Base-by-base conservation (phyloP, 441 rosid genomes). In the Croton laevigatus region DNA sequence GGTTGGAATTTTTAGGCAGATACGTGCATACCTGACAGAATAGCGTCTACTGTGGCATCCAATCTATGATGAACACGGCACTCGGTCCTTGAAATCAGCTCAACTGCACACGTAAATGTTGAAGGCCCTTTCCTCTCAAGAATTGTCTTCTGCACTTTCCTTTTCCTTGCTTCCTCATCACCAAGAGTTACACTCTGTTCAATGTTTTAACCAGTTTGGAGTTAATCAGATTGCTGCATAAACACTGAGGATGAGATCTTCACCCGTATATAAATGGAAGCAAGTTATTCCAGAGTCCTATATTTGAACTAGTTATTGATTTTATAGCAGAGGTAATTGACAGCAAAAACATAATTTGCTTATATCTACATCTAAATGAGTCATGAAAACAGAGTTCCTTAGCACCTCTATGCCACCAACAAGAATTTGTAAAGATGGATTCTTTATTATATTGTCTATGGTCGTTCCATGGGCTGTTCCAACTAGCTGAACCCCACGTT, bases 391-490 rank as follows among this genome's bases (percentile, higher is more conserved):
- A 45, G 20, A 67, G 59, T 61, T 36, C 42, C 60, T 34, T 64
- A 57, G 71, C 76, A 88, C 98, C 98, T 91, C 95, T 63, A 94
- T 87, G 81, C 98, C 95, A 67, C 98, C 97, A 14, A 94, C 88
- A 73, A 91, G 97, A 71, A 84, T 85, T 79, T 91, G 97, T 69
- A 94, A 77, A 70, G 95, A 94, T 40, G 98, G 98, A 74, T 91
- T 94, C 79, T 91, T 94, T 38, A 94, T 88, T 72, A 91, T 82
- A 81, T 79, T 94, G 72, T 94, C 97, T 70, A 94, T 91, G 5
- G 95, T 89, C 83, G 86, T 86, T 75, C 98, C 98, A 87, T 91
- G 98, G 52, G 97, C 97, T 20, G 97, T 94, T 75, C 92, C 97
- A 64, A 94, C 97, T 27, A 94, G 86, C 82, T 94, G 98, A 74